Base-by-base conservation (phyloP, 2,329 filamentous ascomycete genomes). In the Pseudocercospora eumusae region DNA sequence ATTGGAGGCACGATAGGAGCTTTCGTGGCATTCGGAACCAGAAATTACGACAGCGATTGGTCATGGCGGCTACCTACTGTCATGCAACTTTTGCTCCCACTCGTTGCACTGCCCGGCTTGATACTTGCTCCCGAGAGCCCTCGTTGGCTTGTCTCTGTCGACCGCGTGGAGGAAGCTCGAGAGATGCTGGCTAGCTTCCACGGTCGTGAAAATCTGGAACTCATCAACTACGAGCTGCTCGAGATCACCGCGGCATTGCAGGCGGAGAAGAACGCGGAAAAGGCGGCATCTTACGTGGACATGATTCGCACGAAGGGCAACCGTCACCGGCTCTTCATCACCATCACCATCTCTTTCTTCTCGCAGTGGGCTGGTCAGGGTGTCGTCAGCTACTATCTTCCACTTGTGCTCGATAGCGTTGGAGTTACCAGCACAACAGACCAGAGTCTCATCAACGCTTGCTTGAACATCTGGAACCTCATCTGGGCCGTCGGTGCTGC, bases 161-260 rank as follows among this genome's bases (percentile, higher is more conserved):
- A 64, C 13, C 59, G 64, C 5, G 21, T 84, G 88, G 71, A 82
- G 55, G 79, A 81, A 3, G 84, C 85, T 0, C 82, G 87, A 68
- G 78, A 79, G 28, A 82, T 86, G 11, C 79, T 90, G 4, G 80
- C 82, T 56, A 84, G 85, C 70, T 84, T 86, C 71, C 87, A 89
- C 69, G 85, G 81, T 20, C 75, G 78, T 62, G 79, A 78, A 4
- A 84, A 86, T n/a, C 86, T 86, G 23, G 79, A 87, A 68, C 84
- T 84, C 1, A 87, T 90, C 11, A 84, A 87, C 68, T 86, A 87
- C 71, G 85, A 90, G 73, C 88, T 82, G 72, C 81, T 81, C 45
- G 87, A 90, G 75, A 90, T 90, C 23, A 56, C 57, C 6, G 57
- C 56, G 13, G 57, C 65, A 1, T 47, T 65, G 4, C 61, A 55